phyloP scores from a whole-genome alignment of 106 monocot genomes.

The Amphibolis antarctica region DNA sequence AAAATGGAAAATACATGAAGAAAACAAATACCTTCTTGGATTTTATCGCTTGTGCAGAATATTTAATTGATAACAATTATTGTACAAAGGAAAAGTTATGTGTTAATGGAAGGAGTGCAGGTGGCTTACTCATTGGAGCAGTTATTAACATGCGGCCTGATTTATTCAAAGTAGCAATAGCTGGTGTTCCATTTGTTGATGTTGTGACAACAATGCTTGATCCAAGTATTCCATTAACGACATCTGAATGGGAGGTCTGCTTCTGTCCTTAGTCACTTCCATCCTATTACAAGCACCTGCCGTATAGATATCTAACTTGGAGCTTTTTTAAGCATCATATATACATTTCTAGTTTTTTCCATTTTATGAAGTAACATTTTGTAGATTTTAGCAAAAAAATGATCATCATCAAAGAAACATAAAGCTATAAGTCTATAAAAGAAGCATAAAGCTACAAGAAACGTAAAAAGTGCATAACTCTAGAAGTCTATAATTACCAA shows the following conservation, averaged over 20 bases:
- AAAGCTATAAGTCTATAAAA: no score
- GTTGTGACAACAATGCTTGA: slow-evolving; percentile 95
- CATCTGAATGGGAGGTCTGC: slow-evolving; percentile 88
- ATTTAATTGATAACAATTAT: slow-evolving; percentile 74
- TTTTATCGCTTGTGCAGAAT: slow-evolving; percentile 87
- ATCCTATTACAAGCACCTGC: not conserved
- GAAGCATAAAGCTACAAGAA: no score
- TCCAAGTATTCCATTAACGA: slow-evolving; percentile 90
- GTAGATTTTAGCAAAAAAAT: no score
- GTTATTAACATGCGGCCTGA: slow-evolving; percentile 97
- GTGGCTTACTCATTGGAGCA: slow-evolving; percentile 85
- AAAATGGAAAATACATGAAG: slow-evolving; percentile 72
- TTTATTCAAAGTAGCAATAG: slow-evolving; percentile 80
- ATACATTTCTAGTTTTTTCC: no score
- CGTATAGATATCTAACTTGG: not conserved
- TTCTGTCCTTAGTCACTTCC: slow-evolving; percentile 1
- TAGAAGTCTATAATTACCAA: no score
- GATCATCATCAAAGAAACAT: no score
- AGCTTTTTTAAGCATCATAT: no score
- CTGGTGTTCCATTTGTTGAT: slow-evolving; percentile 96
- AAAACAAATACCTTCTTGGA: slow-evolving; percentile 82
- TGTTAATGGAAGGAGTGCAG: slow-evolving; percentile 93
- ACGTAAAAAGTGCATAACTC: no score
- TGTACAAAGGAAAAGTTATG: slow-evolving; percentile 75
- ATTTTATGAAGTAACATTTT: no score